Base-by-base conservation (phyloP, 2,329 filamentous ascomycete species). In the Teratosphaeria nubilosa region DNA sequence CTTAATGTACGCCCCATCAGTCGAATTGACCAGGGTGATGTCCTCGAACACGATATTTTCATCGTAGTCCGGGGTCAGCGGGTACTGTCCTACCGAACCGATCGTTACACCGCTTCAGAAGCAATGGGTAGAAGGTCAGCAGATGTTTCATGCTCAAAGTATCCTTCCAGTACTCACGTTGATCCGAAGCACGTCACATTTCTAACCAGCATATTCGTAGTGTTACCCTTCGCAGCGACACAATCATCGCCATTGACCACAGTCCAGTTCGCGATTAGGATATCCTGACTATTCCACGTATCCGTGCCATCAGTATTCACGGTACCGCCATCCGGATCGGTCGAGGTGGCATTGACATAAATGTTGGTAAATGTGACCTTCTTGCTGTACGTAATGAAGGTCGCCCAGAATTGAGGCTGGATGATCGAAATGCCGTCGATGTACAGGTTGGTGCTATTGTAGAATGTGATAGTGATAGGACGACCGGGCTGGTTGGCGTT, bases 151-250 rank as follows among this genome's bases (percentile, higher is more conserved):
- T 72, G 57, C 77, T 75, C 63, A 80, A 74, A 11, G 84, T 73
- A 13, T 73, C 75, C 63, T 84, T 80, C 57, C 73, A 78, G 2
- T 68, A 63, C 11, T 80, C 80, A 27, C 75, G 74, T 59, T 76
- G 7, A 9, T n/a, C 41, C 41, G 20, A 22, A 74, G 66, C 82
- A 82, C 3, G 71, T 72, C 54, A 71, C 76, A 65, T 83, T 75
- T 10, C 25, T 13, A 6, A 60, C 51, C 27, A 25, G 24, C 24
- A 85, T 80, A 61, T 83, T 79, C 20, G 77, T 82, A 51, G 75
- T 79, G 65, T 85, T 84, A 31, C 74, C 77, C 66, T 84, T 84
- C 51, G 78, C 65, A 0, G 78, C 76, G 55, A 85, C 79, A 60
- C 74, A 75, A 63, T 82, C 80, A 65, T 83, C 80, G 16, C 79